Evolutionary conservation across 257 asterid genomes (phyloP).

Genomic region (Hygrophila difformis): DNA sequence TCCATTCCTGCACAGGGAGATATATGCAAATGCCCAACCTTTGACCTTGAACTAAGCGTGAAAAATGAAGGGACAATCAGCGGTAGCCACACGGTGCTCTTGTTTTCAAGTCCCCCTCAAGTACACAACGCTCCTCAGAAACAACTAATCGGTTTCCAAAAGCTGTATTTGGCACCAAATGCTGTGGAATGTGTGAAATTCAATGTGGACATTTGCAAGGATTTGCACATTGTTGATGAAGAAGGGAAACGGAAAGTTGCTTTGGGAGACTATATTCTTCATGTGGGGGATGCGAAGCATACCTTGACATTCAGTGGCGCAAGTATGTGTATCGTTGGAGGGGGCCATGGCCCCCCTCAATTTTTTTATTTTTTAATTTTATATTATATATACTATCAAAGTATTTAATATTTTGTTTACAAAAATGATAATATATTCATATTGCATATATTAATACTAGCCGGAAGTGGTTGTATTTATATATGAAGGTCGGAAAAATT

Average conservation of each 20-base stretch:
- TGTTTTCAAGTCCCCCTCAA: conserved; percentile 41
- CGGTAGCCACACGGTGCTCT: conserved; percentile 42
- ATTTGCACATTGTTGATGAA: conserved; percentile 54
- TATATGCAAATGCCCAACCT: conserved; percentile 22
- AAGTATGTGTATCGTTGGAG: no score
- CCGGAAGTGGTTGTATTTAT: no score
- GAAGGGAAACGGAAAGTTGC: conserved; percentile 44
- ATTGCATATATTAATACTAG: no score
- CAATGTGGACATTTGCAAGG: conserved; percentile 53
- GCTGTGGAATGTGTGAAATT: conserved; percentile 38
- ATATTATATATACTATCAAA: no score
- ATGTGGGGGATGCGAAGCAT: conserved; percentile 46
- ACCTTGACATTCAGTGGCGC: conserved; percentile 29
- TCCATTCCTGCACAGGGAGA: conserved; percentile 29
- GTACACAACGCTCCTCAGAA: conserved; percentile 49
- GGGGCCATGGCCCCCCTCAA: no score
- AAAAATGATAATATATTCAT: no score
- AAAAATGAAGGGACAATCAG: conserved; percentile 40
- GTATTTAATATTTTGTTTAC: no score
- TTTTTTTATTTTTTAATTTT: no score
- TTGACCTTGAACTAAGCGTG: conserved; percentile 31
- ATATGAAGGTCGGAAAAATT: no score
- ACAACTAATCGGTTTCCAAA: conserved; percentile 44
- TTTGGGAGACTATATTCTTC: conserved; percentile 52
- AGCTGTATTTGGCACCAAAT: conserved; percentile 30